Evolutionary conservation across 1,139 yeast genomes (phyloP), one percentile per base, ranked within the genome.

Genomic region (Nakaseomyces delphensis): DNA sequence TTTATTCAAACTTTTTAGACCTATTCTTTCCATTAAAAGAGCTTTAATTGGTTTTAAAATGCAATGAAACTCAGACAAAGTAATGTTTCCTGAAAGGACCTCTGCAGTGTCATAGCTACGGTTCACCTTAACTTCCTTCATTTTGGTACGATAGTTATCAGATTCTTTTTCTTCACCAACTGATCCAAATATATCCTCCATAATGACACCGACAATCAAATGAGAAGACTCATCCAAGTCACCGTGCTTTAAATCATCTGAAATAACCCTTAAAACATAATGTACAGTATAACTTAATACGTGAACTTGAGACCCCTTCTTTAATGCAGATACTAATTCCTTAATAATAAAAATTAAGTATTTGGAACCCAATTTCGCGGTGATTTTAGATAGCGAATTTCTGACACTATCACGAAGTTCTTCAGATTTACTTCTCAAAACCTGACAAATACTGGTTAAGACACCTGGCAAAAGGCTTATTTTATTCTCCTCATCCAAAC

Each of bases 111-210:
- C 97, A 59, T 69, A 83, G 69, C 96, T 83, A 64, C 85, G 87
- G 56, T 85, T 85, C 53, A 79, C 81, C 57, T 85, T 87, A 33
- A 91, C 93, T 67, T 91, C 98, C 55, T 83, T 85, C 80, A 87
- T 84, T 48, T 80, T 80, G 40, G 86, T 80, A 42, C 76, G 77
- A 57, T 91, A 91, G 21, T 89, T 96, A 49, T 87, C 96, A 13
- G 93, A 89, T 52, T 91, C 98, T 60, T 93, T 91, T 58, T 91
- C 98, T 56, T 82, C 82, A 30, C 96, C 95, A 7, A 95, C 86
- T 4, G 83, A 76, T 14, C 98, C 99, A 63, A 91, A 89, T 3
- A 79, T 75, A 56, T 91, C 96, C 57, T 87, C 95, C 95, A 91
- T 89, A 28, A 89, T 73, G 28, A 87, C 70, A 21, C 76, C 79